A percentile compares a stretch with the other conserved stretches of the same genome.
Conservation (phyloP, 768 basidiomycete genomes). For the Kondoa subrosea region DNA sequence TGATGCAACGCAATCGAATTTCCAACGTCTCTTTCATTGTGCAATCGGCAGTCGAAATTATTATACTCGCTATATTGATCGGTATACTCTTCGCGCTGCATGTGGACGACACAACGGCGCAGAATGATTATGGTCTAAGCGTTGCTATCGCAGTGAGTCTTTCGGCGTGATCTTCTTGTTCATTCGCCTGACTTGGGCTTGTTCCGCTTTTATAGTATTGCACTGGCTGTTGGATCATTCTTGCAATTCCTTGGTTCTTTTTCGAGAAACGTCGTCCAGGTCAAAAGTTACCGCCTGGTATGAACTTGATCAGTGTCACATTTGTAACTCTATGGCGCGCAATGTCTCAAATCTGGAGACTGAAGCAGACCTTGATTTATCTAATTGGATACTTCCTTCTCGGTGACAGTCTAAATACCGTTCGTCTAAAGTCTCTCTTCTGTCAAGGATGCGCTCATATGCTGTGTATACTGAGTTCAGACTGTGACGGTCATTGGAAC, state of each 20-base stretch:
- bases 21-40: conserved; percentile 29
- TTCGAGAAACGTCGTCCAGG: conserved; percentile 31
- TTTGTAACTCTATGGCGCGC: conserved; percentile 15
- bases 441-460: not conserved
- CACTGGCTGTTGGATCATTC: conserved; percentile 30
- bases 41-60: conserved; percentile 19
- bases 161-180: not conserved
- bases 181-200: not conserved
- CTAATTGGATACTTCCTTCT: conserved; percentile 8
- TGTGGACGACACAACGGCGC: conserved; percentile 19
- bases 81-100: conserved; percentile 28
- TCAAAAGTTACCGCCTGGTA: conserved; percentile 25
- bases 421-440: not conserved
- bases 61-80: conserved; percentile 29
- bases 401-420: not conserved
- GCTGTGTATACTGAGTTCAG: conserved; percentile 25
- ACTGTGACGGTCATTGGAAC: conserved; percentile 13
- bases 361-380: conserved; percentile 26
- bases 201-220: too few species aligned
- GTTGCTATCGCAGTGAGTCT: conserved; percentile 26
- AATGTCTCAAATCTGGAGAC: conserved; percentile 15
- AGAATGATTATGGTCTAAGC: conserved; percentile 28
- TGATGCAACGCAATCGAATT: conserved; percentile 29
- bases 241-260: conserved; percentile 30
- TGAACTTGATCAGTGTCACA: conserved; percentile 9